These are phyloP conservation scores for Singerocomus inundabilis DNA, from an alignment of 1,284 basidiomycete species.

Conservation along the genomic window DNA sequence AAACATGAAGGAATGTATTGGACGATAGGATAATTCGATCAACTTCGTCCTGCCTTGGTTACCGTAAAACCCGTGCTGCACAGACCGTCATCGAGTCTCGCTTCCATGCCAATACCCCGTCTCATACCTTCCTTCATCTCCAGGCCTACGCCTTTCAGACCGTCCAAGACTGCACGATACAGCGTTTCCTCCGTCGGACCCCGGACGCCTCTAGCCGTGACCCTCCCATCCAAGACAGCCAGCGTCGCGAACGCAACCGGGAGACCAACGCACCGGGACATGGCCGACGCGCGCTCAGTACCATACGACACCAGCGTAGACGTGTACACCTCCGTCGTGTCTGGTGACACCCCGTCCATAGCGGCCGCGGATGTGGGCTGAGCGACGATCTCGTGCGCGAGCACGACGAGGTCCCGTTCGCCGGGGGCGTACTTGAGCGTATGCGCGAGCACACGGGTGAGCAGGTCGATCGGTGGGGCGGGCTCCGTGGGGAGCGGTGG, in stretches of 20 bases:
- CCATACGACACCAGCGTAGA: constrained; percentile 78
- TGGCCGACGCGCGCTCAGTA: constrained; percentile 65
- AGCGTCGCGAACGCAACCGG: constrained; percentile 81
- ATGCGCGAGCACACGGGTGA: constrained; percentile 73
- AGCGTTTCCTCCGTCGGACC: constrained; percentile 63
- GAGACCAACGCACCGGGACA: constrained; percentile 87
- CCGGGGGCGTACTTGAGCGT: constrained; percentile 70
- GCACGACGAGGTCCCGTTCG: constrained; percentile 87
- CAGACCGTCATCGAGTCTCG: constrained; percentile 23
- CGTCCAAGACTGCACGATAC: constrained; percentile 59
- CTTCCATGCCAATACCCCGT: constrained; percentile 32
- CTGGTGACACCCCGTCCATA: constrained; percentile 8
- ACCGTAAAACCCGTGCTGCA: background rate
- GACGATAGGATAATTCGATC: too few species aligned
- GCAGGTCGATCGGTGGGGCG: constrained; percentile 71
- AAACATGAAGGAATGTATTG: background rate
- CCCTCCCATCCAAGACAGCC: constrained; percentile 67
- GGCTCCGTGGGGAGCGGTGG: constrained; percentile 44
- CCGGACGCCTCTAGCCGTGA: constrained; percentile 57
- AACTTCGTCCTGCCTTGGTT: too few species aligned
- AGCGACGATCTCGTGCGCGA: constrained; percentile 80
- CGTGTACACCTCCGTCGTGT: constrained; percentile 61
- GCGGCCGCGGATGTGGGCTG: constrained; percentile 14
- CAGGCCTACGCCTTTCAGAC: constrained; percentile 62
- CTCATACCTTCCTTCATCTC: constrained; percentile 59